Evolutionary conservation across 2,329 filamentous ascomycete genomes (phyloP), one percentile per base, ranked within the genome.

Genomic region (Microcyclosporella mali): DNA sequence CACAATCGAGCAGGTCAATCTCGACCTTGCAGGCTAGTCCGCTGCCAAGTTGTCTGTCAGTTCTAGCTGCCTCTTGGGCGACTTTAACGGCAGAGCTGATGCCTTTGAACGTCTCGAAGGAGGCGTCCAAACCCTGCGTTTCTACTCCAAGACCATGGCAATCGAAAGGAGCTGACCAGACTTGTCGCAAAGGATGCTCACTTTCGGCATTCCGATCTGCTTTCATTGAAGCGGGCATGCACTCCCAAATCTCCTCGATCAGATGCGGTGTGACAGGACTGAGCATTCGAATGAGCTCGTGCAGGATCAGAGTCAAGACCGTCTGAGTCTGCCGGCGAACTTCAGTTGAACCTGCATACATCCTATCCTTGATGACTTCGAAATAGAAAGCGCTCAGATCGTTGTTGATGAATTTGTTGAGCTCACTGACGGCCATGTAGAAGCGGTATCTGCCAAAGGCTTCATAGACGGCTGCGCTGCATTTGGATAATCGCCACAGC

Each of bases 321-420:
- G 68, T 72, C 53, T 83, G 79, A 1, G 77, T 74, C 16, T 71
- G 69, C 18, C 69, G 59, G 40, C 79, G 71, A 35, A 84, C 83
- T 11, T 77, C 73, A 11, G 78, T 77, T 47, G 82, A 78, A 21
- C 85, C 86, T 34, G 89, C 92, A 69, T 98, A 98, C 1, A 97
- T 72, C 2, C 87, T 76, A 58, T 98, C 92, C 66, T 98, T 98
- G 56, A 89, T 74, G 0, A 85, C 81, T 65, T 98, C 92, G 44
- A 98, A 79, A 64, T 97, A 98, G 64, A 95, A 94, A 0, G 90
- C 84, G 0, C 88, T 95, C 17, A 98, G 74, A 53, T 95, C 86
- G 17, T 75, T 80, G 42, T 81, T 80, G 46, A 94, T 75, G 82
- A 89, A 95, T 50, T 79, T 78, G 64, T 89, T 94, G 51, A 97